These are phyloP conservation scores for Coemansia sp. DNA, from an alignment of 192 early-diverging fungal genomes.

Conservation along the genomic window DNA sequence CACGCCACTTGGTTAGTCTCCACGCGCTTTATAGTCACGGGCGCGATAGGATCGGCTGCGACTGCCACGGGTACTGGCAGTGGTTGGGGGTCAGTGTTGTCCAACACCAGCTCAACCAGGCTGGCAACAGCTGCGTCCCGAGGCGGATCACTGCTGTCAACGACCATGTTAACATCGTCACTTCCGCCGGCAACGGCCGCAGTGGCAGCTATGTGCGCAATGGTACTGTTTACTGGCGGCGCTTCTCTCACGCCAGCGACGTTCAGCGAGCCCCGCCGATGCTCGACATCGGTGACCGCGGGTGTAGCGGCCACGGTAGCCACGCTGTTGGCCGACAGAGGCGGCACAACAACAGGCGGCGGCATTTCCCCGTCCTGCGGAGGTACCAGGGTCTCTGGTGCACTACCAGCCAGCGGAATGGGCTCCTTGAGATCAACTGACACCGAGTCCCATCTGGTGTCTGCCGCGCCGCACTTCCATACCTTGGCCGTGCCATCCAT, in stretches of 20 bases:
- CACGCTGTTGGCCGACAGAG: background rate
- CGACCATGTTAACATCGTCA: background rate
- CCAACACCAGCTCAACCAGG: conserved; percentile 17
- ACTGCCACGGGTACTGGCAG: background rate
- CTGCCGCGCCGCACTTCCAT: conserved; percentile 63
- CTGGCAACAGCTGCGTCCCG: background rate
- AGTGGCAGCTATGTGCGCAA: conserved; percentile 4
- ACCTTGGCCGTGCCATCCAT: conserved; percentile 79
- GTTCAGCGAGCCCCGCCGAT: conserved; percentile 5
- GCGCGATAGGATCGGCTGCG: background rate
- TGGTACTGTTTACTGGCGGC: background rate
- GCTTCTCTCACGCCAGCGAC: background rate
- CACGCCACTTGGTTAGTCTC: conserved; percentile 68
- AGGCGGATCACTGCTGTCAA: background rate
- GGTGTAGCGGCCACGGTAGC: background rate
- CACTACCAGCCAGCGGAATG: conserved; percentile 13
- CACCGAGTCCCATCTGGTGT: conserved; percentile 63
- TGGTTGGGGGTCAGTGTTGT: conserved; percentile 11
- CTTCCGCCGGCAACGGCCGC: background rate
- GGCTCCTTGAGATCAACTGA: conserved; percentile 49
- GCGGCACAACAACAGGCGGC: background rate
- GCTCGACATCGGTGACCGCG: background rate
- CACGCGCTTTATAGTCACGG: conserved; percentile 23
- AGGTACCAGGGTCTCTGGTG: conserved; percentile 14
- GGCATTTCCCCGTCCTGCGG: conserved; percentile 10